Evolutionary conservation across 31 red algal species (phyloP).

Genomic region (Asparagopsis taxiformis): DNA sequence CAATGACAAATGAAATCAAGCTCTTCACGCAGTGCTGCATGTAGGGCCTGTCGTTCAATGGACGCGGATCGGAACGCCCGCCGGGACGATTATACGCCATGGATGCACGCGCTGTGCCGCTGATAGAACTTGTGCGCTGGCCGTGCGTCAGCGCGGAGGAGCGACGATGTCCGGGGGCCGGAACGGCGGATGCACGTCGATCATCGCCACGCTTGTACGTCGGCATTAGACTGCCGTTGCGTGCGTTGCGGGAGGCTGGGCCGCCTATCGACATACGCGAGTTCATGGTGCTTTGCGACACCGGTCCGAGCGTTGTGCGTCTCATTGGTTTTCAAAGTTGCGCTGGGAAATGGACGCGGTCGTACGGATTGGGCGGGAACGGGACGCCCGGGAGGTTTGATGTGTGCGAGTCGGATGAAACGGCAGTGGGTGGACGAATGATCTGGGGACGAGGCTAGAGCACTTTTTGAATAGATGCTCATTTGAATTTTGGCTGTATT

Average conservation of each 20-base stretch:
- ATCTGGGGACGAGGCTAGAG: no score
- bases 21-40: constrained; percentile 71
- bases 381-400: not conserved
- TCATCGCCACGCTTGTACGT: no score
- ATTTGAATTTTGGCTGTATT: no score
- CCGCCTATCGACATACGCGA: constrained; percentile 6
- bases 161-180: constrained; percentile 17
- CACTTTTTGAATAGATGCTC: no score
- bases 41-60: constrained; percentile 73
- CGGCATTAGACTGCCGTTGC: not conserved
- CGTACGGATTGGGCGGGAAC: not conserved
- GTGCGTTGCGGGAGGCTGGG: not conserved
- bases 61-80: constrained; percentile 68
- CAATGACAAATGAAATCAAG: constrained; percentile 86
- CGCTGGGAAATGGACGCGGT: not conserved
- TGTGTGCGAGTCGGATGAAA: not conserved
- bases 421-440: not conserved
- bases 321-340: constrained; percentile 12
- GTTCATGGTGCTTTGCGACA: constrained; percentile 33
- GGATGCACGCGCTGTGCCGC: constrained; percentile 6
- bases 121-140: constrained; percentile 11
- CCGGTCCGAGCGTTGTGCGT: constrained; percentile 47
- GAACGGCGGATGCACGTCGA: constrained; percentile 21
- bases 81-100: constrained; percentile 17
- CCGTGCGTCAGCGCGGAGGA: no score